Conservation (phyloP, 1,284 basidiomycete species). For the Cryptococcus floricola region DNA sequence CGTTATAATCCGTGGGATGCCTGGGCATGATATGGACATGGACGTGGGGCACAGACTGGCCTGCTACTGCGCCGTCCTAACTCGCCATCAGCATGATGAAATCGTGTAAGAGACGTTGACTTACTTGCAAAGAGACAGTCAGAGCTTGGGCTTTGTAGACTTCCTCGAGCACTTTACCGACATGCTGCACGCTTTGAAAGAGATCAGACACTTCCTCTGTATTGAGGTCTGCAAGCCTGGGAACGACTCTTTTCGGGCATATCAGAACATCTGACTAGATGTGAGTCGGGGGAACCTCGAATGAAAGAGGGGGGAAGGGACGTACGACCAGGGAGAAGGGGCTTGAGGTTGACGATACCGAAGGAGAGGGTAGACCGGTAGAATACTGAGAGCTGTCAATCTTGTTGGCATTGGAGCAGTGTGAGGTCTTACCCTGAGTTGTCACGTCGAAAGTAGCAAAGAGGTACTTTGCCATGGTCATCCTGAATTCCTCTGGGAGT, state of each 20-base stretch:
- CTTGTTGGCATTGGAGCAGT: neutral
- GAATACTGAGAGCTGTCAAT: conserved; percentile 54
- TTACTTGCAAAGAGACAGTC: conserved; percentile 77
- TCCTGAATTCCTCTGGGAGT: no score
- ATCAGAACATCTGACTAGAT: conserved; percentile 73
- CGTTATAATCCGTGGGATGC: conserved; percentile 56
- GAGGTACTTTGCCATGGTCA: conserved; percentile 37
- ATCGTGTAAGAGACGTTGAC: conserved; percentile 5
- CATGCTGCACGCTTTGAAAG: conserved; percentile 65
- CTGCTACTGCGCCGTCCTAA: conserved; percentile 78
- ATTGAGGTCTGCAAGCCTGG: conserved; percentile 68
- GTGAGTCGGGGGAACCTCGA: neutral
- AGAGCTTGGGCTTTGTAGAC: conserved; percentile 55
- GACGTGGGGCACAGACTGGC: conserved; percentile 83
- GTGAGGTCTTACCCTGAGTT: conserved; percentile 53
- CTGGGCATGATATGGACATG: conserved; percentile 86
- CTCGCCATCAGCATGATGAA: neutral
- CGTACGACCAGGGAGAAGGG: conserved; percentile 86
- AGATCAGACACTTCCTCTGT: conserved; percentile 69
- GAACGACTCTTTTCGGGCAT: conserved; percentile 69
- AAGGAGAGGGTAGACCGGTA: conserved; percentile 65
- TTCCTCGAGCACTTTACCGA: conserved; percentile 47
- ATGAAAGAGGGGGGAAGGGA: conserved; percentile 15
- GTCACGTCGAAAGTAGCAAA: conserved; percentile 83
- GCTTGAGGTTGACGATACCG: conserved; percentile 89